A percentile compares a stretch with the other conserved stretches of the same genome.
Evolutionary conservation across 2,329 filamentous ascomycete species (phyloP).

Genomic region (Aureobasidium musti): DNA sequence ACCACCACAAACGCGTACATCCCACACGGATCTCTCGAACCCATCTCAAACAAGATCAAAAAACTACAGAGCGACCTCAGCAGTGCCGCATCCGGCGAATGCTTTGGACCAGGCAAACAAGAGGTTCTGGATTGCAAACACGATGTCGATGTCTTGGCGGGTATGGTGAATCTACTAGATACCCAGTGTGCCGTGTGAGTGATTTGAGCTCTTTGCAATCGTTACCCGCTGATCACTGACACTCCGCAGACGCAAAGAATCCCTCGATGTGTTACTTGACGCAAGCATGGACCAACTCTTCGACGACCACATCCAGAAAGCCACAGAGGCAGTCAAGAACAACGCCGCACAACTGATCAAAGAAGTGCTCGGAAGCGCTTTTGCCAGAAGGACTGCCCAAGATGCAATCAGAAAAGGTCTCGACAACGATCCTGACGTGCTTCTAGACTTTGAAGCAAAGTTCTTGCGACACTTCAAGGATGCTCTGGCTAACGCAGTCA

Average conservation of each 20-base stretch:
- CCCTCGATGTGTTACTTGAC: background rate
- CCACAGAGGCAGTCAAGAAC: background rate
- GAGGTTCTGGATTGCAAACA: constrained; percentile 3
- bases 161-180: background rate
- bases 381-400: too few relatives aligned
- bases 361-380: background rate
- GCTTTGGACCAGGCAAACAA: background rate
- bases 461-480: background rate
- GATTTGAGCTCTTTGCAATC: too few relatives aligned
- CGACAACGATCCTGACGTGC: background rate
- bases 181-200: background rate
- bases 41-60: background rate
- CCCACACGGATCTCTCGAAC: background rate
- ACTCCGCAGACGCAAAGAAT: background rate
- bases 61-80: constrained; percentile 1
- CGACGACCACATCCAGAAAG: background rate
- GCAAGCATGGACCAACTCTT: background rate
- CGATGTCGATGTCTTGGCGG: background rate
- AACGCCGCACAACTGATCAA: background rate
- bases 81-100: background rate
- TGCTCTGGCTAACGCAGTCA: background rate
- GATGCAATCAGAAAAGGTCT: background rate
- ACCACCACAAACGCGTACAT: background rate
- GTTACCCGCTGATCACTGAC: background rate
- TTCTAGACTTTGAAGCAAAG: background rate